phyloP scores from a whole-genome alignment of 192 early-diverging fungal species.

The Backusella tarrabulga region DNA sequence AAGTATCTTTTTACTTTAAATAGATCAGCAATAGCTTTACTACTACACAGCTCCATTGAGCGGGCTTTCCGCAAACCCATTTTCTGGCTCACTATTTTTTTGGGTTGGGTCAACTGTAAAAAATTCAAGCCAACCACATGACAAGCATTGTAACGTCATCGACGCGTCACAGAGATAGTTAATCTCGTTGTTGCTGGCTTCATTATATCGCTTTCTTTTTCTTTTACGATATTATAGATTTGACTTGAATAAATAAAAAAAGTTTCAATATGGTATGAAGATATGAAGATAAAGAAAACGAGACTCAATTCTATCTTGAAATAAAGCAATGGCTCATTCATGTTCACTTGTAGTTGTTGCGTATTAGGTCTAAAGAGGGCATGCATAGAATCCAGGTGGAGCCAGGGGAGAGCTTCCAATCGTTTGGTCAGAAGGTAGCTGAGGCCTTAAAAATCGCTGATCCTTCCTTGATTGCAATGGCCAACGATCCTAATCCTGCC shows the following conservation, averaged over 20 bases:
- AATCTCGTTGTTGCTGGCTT: neutral
- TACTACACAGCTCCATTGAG: too few species aligned
- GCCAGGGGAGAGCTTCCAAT: slow-evolving; percentile 45
- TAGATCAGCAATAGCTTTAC: too few species aligned
- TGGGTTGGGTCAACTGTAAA: neutral
- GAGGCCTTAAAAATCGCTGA: neutral
- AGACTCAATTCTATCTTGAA: neutral
- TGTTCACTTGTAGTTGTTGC: slow-evolving; percentile 49
- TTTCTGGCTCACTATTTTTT: neutral
- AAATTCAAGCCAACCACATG: neutral
- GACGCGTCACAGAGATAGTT: neutral
- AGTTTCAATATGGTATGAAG: neutral
- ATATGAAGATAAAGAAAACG: neutral
- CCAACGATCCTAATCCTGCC: neutral
- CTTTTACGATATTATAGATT: neutral
- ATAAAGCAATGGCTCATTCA: neutral
- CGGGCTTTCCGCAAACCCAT: too few species aligned
- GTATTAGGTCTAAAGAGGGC: slow-evolving; percentile 70
- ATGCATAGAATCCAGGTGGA: slow-evolving; percentile 64
- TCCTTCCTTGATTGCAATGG: neutral
- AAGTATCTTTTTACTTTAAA: too few species aligned
- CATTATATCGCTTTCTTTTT: neutral
- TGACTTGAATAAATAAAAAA: neutral
- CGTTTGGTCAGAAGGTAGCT: slow-evolving; percentile 57
- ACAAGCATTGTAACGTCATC: slow-evolving; percentile 1